Base-by-base conservation (phyloP, 441 rosid species). In the Adansonia madagascariensis region DNA sequence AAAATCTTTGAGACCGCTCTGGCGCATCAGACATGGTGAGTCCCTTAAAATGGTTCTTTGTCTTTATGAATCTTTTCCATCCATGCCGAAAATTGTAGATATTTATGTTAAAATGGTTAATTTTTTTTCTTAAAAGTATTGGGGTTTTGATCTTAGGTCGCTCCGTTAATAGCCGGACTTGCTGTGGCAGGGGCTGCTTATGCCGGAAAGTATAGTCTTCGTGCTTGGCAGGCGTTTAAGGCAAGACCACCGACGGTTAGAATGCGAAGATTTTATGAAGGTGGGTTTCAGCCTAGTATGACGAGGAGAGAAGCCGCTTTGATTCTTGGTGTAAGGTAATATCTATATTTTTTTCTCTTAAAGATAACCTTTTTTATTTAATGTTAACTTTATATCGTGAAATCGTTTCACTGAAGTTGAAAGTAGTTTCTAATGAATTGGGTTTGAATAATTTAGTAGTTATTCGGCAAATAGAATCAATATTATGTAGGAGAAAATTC, bases 121-220 rank as follows among this genome's bases (percentile, higher is more conserved):
- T 31, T 31, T 31, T 31, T 31, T 31, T 31, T 31, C 35, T 31
- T 31, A 31, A 31, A 31, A 31, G 41, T 0, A 43, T 80, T 66
- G 56, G 62, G 35, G 35, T 31, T 31, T 35, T 6, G 14, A 31
- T 31, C 31, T 57, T 41, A 86, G 87, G 88, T 82, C 78, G 68
- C 89, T 63, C 86, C 94, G 57, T 64, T 90, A 22, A 70, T 90
- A 7, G 90, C 89, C 8, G 92, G 90, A 17, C 17, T 80, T 73
- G 89, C 91, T 17, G 86, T 88, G 56, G 92, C 94, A 3, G 91
- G 89, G 24, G 88, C 90, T 63, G 94, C 94, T 24, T 88, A 88
- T 60, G 94, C 91, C 1, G 87, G 92, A 81, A 88, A 79, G 80
- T 88, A 78, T 64, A 87, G 94, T 41, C 31, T 90, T 31, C 80